Evolutionary conservation across 2,329 filamentous ascomycete genomes (phyloP).

Genomic region (Colletotrichum somersetense): DNA sequence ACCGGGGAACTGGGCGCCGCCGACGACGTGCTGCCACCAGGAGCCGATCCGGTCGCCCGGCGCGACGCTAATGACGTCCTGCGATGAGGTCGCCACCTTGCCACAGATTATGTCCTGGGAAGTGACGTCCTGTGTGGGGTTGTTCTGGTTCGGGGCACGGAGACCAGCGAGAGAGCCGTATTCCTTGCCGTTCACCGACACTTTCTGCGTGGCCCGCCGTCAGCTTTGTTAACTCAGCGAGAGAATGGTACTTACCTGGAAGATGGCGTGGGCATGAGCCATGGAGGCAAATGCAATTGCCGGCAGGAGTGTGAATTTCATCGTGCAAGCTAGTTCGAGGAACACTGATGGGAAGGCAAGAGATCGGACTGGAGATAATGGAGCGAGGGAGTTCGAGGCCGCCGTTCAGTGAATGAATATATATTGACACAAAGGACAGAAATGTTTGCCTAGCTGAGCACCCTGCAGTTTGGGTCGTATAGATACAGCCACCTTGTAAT

Average conservation of each 20-base stretch:
- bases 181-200: constrained; percentile 39
- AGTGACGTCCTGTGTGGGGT: constrained; percentile 63
- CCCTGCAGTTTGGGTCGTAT: too few relatives aligned
- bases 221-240: background rate
- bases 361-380: background rate
- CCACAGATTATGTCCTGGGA: constrained; percentile 65
- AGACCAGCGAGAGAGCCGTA: constrained; percentile 39
- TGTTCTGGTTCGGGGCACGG: constrained; percentile 55
- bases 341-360: background rate
- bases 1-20: constrained; percentile 62
- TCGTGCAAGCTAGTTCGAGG: background rate
- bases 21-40: constrained; percentile 67
- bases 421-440: background rate
- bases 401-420: background rate
- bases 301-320: constrained; percentile 8
- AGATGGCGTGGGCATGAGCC: constrained; percentile 32
- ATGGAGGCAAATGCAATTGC: constrained; percentile 9
- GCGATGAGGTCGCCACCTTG: constrained; percentile 55
- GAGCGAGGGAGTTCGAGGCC: background rate
- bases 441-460: background rate
- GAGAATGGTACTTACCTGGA: constrained; percentile 19
- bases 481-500: background rate
- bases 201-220: background rate
- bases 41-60: constrained; percentile 65
- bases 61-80: constrained; percentile 60